These are phyloP conservation scores for Paraphoma sp. DNA, from an alignment of 2,329 filamentous ascomycete species.

Conservation along the genomic window DNA sequence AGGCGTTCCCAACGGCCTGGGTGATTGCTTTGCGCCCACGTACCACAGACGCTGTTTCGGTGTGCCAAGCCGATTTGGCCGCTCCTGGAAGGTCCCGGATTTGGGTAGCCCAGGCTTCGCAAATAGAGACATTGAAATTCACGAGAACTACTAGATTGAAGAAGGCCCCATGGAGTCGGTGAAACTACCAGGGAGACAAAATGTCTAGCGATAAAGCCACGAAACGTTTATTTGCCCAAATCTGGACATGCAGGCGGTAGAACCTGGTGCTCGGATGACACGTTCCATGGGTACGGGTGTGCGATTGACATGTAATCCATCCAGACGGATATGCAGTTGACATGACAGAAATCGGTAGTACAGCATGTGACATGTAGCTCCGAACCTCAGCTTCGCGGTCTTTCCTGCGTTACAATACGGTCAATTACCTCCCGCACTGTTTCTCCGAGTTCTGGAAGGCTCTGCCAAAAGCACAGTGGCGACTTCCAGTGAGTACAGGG, in stretches of 20 bases:
- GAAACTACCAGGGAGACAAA: neutral
- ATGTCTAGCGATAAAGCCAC: neutral
- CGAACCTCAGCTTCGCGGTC: neutral
- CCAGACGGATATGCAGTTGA: neutral
- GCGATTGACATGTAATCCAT: slow-evolving; percentile 1
- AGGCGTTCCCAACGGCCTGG: slow-evolving; percentile 2
- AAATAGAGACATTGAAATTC: neutral
- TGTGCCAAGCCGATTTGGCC: neutral
- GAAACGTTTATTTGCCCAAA: neutral
- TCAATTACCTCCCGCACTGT: too few species aligned
- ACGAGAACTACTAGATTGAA: neutral
- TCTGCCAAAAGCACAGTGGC: too few species aligned
- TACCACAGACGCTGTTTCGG: slow-evolving; percentile 10
- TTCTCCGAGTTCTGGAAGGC: too few species aligned
- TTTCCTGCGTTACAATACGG: too few species aligned
- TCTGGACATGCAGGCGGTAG: neutral
- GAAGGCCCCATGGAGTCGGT: neutral
- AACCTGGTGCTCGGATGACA: slow-evolving; percentile 9
- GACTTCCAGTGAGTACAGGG: too few species aligned
- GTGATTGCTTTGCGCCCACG: slow-evolving; percentile 6
- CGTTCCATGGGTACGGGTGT: slow-evolving; percentile 1
- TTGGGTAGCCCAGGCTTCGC: neutral
- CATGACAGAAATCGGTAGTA: neutral
- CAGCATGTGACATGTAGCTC: neutral
- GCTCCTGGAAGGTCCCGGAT: neutral